Conservation (phyloP, 495 filamentous ascomycete genomes). For the Xylaria curta region DNA sequence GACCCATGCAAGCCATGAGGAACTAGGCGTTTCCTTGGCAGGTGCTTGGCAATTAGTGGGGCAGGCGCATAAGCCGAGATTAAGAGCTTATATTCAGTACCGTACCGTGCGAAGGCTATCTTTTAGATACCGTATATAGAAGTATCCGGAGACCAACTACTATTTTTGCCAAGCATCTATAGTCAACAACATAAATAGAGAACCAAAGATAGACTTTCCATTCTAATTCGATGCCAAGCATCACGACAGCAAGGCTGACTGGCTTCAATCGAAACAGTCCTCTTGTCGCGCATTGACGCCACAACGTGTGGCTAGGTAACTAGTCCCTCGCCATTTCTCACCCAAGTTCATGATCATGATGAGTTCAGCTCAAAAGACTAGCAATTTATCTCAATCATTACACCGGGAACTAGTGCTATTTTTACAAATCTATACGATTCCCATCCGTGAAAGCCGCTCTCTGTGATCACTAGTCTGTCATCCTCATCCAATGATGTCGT, state of each 20-base stretch:
- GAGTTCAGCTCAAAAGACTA: background rate
- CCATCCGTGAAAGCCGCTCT: background rate
- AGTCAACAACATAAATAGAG: background rate
- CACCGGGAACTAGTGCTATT: background rate
- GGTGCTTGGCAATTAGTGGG: background rate
- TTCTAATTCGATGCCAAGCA: background rate
- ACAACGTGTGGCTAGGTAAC: background rate
- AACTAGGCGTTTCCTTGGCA: background rate
- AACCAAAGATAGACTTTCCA: background rate
- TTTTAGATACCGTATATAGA: background rate
- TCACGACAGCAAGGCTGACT: background rate
- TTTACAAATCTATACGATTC: background rate
- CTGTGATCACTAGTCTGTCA: background rate
- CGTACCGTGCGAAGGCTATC: background rate
- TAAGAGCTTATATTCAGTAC: background rate
- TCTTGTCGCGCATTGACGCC: background rate
- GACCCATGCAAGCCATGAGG: too few species aligned
- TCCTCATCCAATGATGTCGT: background rate
- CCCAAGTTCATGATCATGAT: background rate
- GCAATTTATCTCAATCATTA: background rate
- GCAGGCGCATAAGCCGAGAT: background rate
- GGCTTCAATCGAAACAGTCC: background rate
- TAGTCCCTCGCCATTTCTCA: background rate
- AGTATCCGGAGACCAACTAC: background rate
- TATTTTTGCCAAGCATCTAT: slow-evolving; percentile 2